Conservation (phyloP, 2,329 filamentous ascomycete genomes). For the Salinomyces thailandicus region DNA sequence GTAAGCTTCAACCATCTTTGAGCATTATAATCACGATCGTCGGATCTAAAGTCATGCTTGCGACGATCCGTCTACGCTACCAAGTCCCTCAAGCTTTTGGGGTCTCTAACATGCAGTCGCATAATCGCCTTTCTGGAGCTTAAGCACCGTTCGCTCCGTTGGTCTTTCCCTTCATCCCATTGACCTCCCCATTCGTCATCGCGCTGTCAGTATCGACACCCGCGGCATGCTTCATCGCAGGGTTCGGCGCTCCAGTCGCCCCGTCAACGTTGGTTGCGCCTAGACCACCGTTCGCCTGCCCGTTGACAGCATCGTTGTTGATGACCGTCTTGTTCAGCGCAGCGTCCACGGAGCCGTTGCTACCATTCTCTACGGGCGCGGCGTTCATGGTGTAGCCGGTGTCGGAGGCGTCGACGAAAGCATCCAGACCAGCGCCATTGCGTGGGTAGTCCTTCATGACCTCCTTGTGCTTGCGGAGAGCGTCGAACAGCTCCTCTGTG, state of each 20-base stretch:
- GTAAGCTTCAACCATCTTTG: too few species aligned
- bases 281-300: conserved; percentile 11
- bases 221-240: conserved; percentile 21
- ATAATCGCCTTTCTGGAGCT: too few species aligned
- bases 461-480: conserved; percentile 53
- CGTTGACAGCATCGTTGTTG: conserved; percentile 24
- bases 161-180: conserved; percentile 10
- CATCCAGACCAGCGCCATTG: conserved; percentile 55
- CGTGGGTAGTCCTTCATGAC: conserved; percentile 53
- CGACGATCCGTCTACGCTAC: too few species aligned
- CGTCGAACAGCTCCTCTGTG: conserved; percentile 50
- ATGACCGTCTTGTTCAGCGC: conserved; percentile 25
- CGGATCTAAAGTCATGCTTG: too few species aligned
- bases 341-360: conserved; percentile 17
- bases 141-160: conserved; percentile 16
- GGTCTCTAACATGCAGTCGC: too few species aligned
- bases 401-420: conserved; percentile 58
- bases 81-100: too few species aligned
- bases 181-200: conserved; percentile 5
- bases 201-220: conserved; percentile 17
- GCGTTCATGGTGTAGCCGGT: conserved; percentile 49
- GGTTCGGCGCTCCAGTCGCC: conserved; percentile 12
- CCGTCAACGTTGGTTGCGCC: conserved; percentile 10
- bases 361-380: conserved; percentile 26
- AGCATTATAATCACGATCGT: too few species aligned